A percentile compares a stretch with the other conserved stretches of the same genome.
phyloP scores from a whole-genome alignment of 306 rosid genomes.

The Trifolium subterraneum region DNA sequence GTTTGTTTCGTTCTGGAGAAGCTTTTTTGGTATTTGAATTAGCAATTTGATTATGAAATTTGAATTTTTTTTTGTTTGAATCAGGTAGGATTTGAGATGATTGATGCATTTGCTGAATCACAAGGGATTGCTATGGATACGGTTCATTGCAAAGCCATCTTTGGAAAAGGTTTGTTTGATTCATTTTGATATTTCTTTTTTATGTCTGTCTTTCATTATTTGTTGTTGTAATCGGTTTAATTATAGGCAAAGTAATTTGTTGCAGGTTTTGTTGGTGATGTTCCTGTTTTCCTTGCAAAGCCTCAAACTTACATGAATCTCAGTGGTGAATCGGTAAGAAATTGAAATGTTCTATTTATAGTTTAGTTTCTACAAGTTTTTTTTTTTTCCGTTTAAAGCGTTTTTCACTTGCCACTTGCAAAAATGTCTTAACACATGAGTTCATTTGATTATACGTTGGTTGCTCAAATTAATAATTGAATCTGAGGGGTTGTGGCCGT shows the following conservation, averaged over 20 bases:
- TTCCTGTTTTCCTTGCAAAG: conserved; percentile 86
- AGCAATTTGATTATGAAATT: conserved; percentile 21
- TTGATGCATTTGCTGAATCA: conserved; percentile 79
- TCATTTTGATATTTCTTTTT: conserved; percentile 10
- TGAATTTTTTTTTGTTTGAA: conserved; percentile 22
- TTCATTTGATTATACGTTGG: conserved; percentile 25
- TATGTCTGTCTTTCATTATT: not conserved
- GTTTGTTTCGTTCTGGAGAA: not conserved
- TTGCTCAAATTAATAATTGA: conserved; percentile 11
- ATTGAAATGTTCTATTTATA: conserved; percentile 21
- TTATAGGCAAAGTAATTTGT: conserved; percentile 35
- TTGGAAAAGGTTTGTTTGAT: conserved; percentile 66
- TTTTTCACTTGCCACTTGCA: conserved; percentile 15
- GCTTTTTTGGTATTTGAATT: not conserved
- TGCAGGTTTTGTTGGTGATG: conserved; percentile 80
- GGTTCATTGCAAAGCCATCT: conserved; percentile 78
- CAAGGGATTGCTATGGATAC: conserved; percentile 65
- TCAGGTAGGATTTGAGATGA: conserved; percentile 90
- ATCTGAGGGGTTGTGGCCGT: conserved; percentile 8
- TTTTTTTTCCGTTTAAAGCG: not conserved
- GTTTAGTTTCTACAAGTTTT: conserved; percentile 7
- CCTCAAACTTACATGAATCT: conserved; percentile 98
- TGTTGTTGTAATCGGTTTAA: conserved; percentile 38
- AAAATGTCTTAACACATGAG: not conserved
- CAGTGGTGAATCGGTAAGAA: conserved; percentile 93